Evolutionary conservation across 345 rosid genomes (phyloP).

Genomic region (Adansonia digitata): DNA sequence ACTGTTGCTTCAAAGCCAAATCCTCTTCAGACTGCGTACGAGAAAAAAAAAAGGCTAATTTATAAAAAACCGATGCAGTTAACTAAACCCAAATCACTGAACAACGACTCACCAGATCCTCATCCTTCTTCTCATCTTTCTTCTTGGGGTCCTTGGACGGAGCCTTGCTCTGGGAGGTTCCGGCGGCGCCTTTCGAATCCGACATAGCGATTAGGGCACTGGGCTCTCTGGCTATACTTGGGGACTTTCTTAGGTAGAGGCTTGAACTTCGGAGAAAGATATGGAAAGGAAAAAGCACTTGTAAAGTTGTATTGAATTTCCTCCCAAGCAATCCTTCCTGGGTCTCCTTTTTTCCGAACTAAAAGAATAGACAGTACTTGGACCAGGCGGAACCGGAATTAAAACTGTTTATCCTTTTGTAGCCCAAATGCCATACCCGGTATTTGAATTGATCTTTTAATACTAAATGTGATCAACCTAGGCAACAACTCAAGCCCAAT

Average conservation of each 20-base stretch:
- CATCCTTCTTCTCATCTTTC: constrained; percentile 89
- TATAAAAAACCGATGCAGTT: background rate
- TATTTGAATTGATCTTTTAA: too few relatives aligned
- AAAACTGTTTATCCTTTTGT: too few relatives aligned
- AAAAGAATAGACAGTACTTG: too few relatives aligned
- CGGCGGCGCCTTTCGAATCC: constrained; percentile 48
- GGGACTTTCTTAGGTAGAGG: background rate
- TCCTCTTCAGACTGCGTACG: constrained; percentile 84
- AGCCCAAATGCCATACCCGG: too few relatives aligned
- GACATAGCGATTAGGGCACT: constrained; percentile 23
- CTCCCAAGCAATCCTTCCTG: too few relatives aligned
- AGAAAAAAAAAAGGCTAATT: background rate
- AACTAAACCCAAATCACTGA: background rate
- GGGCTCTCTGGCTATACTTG: background rate
- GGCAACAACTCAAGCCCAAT: too few relatives aligned
- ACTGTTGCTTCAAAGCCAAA: constrained; percentile 80
- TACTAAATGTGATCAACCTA: too few relatives aligned
- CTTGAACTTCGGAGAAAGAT: too few relatives aligned
- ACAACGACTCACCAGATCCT: constrained; percentile 63
- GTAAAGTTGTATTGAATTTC: too few relatives aligned
- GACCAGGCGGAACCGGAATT: too few relatives aligned
- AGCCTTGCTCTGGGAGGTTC: constrained; percentile 48
- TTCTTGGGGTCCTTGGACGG: constrained; percentile 83
- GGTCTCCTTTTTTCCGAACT: too few relatives aligned
- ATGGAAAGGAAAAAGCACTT: too few relatives aligned